Evolutionary conservation across 257 asterid species (phyloP), one percentile per base, ranked within the genome.

Genomic region (Knoxia roxburghii): DNA sequence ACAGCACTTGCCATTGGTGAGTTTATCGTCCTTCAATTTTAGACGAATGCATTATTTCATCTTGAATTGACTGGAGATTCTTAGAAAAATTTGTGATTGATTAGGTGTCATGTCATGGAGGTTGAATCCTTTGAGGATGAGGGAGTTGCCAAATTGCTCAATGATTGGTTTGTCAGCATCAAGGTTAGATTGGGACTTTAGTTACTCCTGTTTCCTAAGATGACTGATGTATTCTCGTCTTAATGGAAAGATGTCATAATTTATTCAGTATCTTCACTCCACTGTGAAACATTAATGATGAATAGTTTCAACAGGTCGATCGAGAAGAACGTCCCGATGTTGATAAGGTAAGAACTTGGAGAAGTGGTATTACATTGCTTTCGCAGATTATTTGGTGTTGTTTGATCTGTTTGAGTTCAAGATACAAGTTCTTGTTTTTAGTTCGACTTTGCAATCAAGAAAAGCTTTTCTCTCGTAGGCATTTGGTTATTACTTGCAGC

Each of bases 41-140:
- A 23, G 26, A 29, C 53, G 49, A 56, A 35, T 58, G 26, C 4
- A 45, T 17, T 26, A 40, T 12, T 9, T 65, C 52, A 27, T 32
- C 48, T 24, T 32, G 30, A 26, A 48, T 35, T 37, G 45, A 41
- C 20, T 50, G 29, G 48, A 32, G 21, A 68, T 35, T 72, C 45
- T 57, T 55, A 23, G 23, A 24, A 7, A 65, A 66, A 27, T 2
- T 67, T 57, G 26, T 57, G 26, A 46, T 64, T 69, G 6, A 55
- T 70, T 72, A 92, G 99, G 97, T 93, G 99, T 78, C 99, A 90
- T 84, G 99, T 93, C 13, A 93, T 90, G 99, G 99, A 93, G 81
- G 96, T 86, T 68, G 99, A 93, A 72, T 93, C 99, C 46, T 93
- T 93, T 49, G 99, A 93, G 86, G 77, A 77, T 67, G 95, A 82